Percentiles rank a stretch among this genome's conserved stretches.
Conservation (phyloP, 345 rosid genomes). For the Moricandia arvensis region DNA sequence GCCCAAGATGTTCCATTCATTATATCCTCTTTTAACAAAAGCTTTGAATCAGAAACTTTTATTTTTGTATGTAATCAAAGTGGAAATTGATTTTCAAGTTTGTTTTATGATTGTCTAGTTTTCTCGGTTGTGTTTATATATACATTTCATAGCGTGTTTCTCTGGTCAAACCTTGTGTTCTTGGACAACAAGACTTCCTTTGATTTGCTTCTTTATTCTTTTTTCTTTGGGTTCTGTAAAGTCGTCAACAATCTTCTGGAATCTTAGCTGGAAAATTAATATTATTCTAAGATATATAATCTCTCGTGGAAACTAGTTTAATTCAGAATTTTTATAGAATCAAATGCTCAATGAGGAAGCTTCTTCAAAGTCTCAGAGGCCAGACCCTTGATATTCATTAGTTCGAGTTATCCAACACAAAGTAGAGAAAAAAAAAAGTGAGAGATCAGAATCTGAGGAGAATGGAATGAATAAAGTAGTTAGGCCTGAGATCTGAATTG, state of each 20-base stretch:
- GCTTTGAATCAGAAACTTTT: neutral
- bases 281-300: neutral
- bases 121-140: slow-evolving; percentile 13
- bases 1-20: slow-evolving; percentile 75
- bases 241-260: slow-evolving; percentile 17
- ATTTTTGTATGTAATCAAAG: neutral
- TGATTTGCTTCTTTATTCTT: slow-evolving; percentile 20
- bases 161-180: slow-evolving; percentile 35
- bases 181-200: neutral
- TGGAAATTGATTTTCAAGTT: neutral
- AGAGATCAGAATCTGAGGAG: no score
- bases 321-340: neutral
- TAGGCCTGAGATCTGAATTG: no score
- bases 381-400: neutral
- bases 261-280: neutral
- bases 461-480: no score
- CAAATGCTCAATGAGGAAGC: neutral
- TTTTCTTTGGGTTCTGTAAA: neutral
- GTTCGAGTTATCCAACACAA: neutral
- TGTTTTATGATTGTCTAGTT: slow-evolving; percentile 5
- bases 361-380: slow-evolving; percentile 2
- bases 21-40: neutral
- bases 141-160: slow-evolving; percentile 9
- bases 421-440: neutral
- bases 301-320: slow-evolving; percentile 9